Conservation (phyloP, 2,329 filamentous ascomycete genomes). For the Fusarium sp. region DNA sequence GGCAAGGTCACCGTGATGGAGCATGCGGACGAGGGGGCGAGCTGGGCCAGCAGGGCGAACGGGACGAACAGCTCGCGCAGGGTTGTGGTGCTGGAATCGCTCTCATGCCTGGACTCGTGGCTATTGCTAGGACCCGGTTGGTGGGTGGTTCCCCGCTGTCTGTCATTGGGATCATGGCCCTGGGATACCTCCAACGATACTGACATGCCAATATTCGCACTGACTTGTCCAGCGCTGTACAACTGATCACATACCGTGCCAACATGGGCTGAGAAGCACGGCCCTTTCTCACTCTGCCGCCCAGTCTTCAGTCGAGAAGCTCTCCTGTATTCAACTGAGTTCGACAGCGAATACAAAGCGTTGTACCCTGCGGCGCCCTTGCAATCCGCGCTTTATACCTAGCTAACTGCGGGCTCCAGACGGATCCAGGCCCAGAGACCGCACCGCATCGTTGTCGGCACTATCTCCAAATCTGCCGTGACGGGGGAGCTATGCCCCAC, state of each 20-base stretch:
- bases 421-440: constrained; percentile 36
- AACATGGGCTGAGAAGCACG: constrained; percentile 20
- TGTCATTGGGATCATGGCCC: constrained; percentile 33
- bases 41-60: constrained; percentile 39
- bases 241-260: constrained; percentile 23
- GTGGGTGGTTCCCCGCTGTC: constrained; percentile 42
- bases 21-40: constrained; percentile 34
- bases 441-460: constrained; percentile 41
- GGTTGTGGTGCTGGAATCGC: constrained; percentile 36
- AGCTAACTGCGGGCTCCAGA: constrained; percentile 31
- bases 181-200: constrained; percentile 26
- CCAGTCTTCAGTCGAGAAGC: constrained; percentile 4
- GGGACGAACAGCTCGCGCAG: constrained; percentile 38
- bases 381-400: constrained; percentile 35
- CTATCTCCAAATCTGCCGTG: constrained; percentile 45
- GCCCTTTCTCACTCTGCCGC: constrained; percentile 20
- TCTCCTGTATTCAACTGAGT: constrained; percentile 13
- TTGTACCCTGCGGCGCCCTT: constrained; percentile 32
- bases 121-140: constrained; percentile 41
- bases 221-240: neutral
- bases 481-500: constrained; percentile 41
- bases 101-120: constrained; percentile 37
- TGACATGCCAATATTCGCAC: constrained; percentile 30
- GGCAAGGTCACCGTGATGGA: constrained; percentile 32
- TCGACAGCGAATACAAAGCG: constrained; percentile 21